Evolutionary conservation across 164 flowering plant species (phyloP).

Genomic region (Magnolia officinalis): DNA sequence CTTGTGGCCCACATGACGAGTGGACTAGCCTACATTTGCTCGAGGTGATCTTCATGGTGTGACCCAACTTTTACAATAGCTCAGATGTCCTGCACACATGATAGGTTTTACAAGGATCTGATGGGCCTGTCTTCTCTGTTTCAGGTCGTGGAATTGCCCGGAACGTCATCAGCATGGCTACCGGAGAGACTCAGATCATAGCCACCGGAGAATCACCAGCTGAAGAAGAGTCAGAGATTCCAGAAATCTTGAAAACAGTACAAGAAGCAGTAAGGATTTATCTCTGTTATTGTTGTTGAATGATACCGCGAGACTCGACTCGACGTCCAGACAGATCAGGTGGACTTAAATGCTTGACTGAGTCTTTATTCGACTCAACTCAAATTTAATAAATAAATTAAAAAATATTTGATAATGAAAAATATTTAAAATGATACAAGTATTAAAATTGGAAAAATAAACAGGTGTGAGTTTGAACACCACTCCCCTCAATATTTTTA

Average conservation of each 20-base stretch:
- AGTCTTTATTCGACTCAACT: too few species aligned
- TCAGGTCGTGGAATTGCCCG: slow-evolving; percentile 73
- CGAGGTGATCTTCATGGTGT: neutral
- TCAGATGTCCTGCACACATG: neutral
- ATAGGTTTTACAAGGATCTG: neutral
- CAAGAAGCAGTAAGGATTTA: slow-evolving; percentile 59
- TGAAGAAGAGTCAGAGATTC: slow-evolving; percentile 44
- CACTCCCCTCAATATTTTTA: too few species aligned
- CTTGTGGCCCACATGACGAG: too few species aligned
- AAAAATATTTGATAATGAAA: too few species aligned
- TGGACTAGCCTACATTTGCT: too few species aligned
- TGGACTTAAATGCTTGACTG: too few species aligned
- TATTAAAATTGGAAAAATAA: too few species aligned
- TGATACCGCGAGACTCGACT: neutral
- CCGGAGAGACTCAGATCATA: slow-evolving; percentile 35
- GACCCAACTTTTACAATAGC: neutral
- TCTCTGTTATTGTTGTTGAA: neutral
- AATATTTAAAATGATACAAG: too few species aligned
- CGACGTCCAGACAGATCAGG: neutral
- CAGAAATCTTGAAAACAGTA: slow-evolving; percentile 58
- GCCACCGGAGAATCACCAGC: slow-evolving; percentile 29
- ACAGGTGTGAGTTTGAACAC: too few species aligned
- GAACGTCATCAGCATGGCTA: slow-evolving; percentile 68
- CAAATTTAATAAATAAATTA: too few species aligned
- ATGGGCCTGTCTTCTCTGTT: neutral